Evolutionary conservation across 441 rosid species (phyloP).

Genomic region (Pelargonium cotyledonis): DNA sequence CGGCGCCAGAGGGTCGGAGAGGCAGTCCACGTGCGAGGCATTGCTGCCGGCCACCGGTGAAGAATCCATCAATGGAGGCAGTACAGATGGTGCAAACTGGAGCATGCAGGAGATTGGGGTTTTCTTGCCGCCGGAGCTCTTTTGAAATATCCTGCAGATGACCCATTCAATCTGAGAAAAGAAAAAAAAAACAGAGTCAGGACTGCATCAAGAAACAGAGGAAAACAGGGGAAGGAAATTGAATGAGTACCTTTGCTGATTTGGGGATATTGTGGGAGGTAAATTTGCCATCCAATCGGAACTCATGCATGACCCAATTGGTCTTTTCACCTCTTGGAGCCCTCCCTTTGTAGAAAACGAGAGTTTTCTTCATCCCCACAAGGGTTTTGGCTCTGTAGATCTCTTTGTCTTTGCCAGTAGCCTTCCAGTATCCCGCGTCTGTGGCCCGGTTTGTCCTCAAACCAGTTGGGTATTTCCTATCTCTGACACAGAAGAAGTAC

Average conservation of each 20-base stretch:
- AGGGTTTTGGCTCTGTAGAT: neutral
- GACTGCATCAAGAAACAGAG: neutral
- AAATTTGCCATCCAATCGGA: neutral
- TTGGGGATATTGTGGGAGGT: neutral
- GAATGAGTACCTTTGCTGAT: no score
- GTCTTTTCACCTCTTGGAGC: neutral
- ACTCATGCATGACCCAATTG: constrained; percentile 7
- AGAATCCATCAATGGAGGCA: neutral
- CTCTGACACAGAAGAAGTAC: constrained; percentile 15
- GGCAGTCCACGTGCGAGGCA: constrained; percentile 28
- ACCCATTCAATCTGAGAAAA: neutral
- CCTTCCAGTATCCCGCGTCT: neutral
- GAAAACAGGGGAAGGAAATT: neutral
- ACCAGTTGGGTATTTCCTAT: constrained; percentile 16
- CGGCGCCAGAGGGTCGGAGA: constrained; percentile 29
- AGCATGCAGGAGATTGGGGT: neutral
- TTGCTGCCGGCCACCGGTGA: neutral
- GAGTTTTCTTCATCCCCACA: neutral
- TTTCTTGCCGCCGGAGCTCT: neutral
- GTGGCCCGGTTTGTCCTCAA: constrained; percentile 5
- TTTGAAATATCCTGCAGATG: neutral
- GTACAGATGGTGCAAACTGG: neutral
- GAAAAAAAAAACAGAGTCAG: no score
- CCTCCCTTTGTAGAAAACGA: neutral
- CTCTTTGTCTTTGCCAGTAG: neutral